Evolutionary conservation across 768 basidiomycete genomes (phyloP).

Genomic region (Calocera cornea): DNA sequence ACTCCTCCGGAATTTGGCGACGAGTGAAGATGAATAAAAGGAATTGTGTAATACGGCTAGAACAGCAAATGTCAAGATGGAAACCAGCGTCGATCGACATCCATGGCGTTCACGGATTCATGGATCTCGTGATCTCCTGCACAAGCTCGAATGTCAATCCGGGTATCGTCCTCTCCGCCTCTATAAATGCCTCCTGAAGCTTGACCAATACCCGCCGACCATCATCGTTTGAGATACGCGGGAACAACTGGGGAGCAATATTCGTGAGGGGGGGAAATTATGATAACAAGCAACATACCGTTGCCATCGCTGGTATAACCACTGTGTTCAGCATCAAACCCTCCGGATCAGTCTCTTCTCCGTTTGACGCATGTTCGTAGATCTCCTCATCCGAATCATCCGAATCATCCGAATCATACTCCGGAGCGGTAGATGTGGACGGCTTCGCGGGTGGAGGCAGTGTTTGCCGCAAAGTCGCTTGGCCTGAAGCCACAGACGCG

Average conservation of each 20-base stretch:
- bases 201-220: constrained; percentile 73
- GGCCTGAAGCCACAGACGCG: constrained; percentile 5
- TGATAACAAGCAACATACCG: constrained; percentile 40
- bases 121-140: constrained; percentile 48
- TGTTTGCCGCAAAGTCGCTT: neutral
- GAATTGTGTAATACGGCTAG: neutral
- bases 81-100: neutral
- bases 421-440: neutral
- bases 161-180: constrained; percentile 90
- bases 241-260: constrained; percentile 51
- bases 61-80: neutral
- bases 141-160: constrained; percentile 87
- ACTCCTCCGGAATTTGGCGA: neutral
- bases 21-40: neutral
- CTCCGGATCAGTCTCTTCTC: constrained; percentile 15
- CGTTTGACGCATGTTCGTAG: constrained; percentile 5
- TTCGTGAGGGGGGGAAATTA: neutral
- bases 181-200: constrained; percentile 82
- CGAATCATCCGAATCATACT: neutral
- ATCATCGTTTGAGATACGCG: constrained; percentile 84
- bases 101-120: neutral
- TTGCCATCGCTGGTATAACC: constrained; percentile 88
- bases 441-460: neutral
- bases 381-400: constrained; percentile 14
- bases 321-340: constrained; percentile 76